These are phyloP conservation scores for Dendrobium huoshanense DNA, from an alignment of 106 monocot genomes.

Conservation along the genomic window DNA sequence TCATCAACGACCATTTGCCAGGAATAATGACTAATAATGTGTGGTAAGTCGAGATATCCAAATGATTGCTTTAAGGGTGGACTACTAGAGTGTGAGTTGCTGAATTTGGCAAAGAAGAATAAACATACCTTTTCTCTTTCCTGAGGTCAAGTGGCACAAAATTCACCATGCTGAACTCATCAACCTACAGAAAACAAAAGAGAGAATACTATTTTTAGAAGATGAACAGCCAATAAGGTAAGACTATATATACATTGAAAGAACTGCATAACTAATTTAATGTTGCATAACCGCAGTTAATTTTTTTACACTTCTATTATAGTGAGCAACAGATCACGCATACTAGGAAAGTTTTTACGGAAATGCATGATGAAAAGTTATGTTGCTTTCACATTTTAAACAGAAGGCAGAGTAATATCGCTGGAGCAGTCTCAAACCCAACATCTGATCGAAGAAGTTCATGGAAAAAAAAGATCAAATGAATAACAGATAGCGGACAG, in stretches of 20 bases:
- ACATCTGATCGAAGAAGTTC: not conserved
- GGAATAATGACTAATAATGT: too few relatives aligned
- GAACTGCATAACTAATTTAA: not conserved
- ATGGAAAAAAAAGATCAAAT: not conserved
- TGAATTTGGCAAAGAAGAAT: not conserved
- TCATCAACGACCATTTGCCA: too few relatives aligned
- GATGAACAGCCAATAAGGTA: not conserved
- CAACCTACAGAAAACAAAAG: slow-evolving; percentile 43
- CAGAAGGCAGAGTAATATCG: not conserved
- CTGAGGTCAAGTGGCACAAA: slow-evolving; percentile 86
- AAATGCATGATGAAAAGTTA: not conserved
- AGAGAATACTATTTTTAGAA: slow-evolving; percentile 1
- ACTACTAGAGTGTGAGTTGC: too few relatives aligned
- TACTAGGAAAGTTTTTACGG: not conserved
- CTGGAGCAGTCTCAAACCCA: not conserved
- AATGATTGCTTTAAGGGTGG: too few relatives aligned
- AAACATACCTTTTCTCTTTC: slow-evolving; percentile 81
- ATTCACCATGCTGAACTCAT: slow-evolving; percentile 87
- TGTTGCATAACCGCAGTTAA: not conserved
- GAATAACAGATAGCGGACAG: not conserved
- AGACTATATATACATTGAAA: not conserved
- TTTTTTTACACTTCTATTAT: not conserved
- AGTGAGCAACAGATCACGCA: not conserved
- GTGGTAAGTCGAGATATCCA: too few relatives aligned
- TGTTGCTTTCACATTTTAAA: not conserved